Conservation (phyloP, 306 rosid genomes). For the Lathyrus oleraceus region DNA sequence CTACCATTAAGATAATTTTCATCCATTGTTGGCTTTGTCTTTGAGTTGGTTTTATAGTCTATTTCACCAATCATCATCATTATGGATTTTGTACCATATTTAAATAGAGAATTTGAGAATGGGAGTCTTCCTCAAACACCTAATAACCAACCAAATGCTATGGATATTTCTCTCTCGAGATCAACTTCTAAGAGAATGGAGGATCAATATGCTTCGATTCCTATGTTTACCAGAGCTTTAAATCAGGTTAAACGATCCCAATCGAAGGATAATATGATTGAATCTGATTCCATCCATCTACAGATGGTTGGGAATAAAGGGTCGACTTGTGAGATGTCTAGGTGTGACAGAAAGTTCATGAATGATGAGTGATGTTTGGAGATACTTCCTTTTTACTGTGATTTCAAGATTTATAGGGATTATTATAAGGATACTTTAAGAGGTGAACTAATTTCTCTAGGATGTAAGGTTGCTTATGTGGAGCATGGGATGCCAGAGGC, state of each 20-base stretch:
- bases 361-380: conserved; percentile 68
- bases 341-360: conserved; percentile 60
- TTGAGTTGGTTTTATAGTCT: conserved; percentile 40
- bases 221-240: conserved; percentile 70
- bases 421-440: conserved; percentile 56
- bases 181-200: conserved; percentile 59
- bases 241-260: conserved; percentile 60
- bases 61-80: not conserved
- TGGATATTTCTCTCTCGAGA: conserved; percentile 55
- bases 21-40: conserved; percentile 41
- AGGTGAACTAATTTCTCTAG: conserved; percentile 64
- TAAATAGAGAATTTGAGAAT: conserved; percentile 41
- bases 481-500: conserved; percentile 35
- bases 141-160: conserved; percentile 57
- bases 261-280: conserved; percentile 63
- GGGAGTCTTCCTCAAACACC: conserved; percentile 64
- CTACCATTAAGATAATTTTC: conserved; percentile 21
- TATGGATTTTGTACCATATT: too few species aligned
- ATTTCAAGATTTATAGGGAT: conserved; percentile 63
- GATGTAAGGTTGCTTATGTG: conserved; percentile 52
- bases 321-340: conserved; percentile 53
- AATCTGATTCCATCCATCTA: conserved; percentile 61
- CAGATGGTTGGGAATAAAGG: conserved; percentile 74
- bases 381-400: conserved; percentile 64
- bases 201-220: conserved; percentile 66